Base-by-base conservation (phyloP, 2,329 filamentous ascomycete genomes). In the Pseudogymnoascus pannorum region DNA sequence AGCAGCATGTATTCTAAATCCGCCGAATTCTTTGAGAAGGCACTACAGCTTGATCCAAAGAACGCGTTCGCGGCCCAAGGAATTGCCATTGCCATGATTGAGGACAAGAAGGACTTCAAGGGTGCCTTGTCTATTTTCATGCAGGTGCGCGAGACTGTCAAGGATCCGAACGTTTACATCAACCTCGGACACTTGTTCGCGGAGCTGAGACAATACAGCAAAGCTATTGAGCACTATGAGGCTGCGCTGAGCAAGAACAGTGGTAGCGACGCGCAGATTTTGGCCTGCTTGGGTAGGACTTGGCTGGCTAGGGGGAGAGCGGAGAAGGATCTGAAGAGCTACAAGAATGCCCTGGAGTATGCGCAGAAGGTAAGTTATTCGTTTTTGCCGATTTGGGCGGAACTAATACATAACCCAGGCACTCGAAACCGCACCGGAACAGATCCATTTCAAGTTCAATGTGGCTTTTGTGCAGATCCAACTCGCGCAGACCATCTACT, bases 11-110 rank as follows among this genome's bases (percentile, higher is more conserved):
- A 97, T 72, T 86, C 87, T 72, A 92, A 93, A 67, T 92, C 94
- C 0, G 92, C 97, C 9, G 95, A 99, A 72, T 99, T 99, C 75
- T 99, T 97, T 69, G 94, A 97, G 73, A 99, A 99, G 76, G 93
- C 93, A 4, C 79, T 99, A 20, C 91, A 95, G 65, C 79, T 99
- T n/a, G 94, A 99, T 70, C 87, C 92, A 0, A 92, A 88, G 76
- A 99, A 97, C 68, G 93, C 94, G 0, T 96, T 96, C 72, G 95
- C 95, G 6, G 94, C 94, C 1, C 94, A 99, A 72, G 94, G 95
- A 64, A 86, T 99, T 66, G 94, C 91, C 12, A 97, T 99, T 71
- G 92, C 93, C 7, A 79, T 99, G 26, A 87, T 94, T 0, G 94
- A 99, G 73, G 93, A 97, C 73, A 94, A 89, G 77, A 97, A 94